phyloP scores from a whole-genome alignment of 352 stramenopile species.

The Phytophthora fragariae region DNA sequence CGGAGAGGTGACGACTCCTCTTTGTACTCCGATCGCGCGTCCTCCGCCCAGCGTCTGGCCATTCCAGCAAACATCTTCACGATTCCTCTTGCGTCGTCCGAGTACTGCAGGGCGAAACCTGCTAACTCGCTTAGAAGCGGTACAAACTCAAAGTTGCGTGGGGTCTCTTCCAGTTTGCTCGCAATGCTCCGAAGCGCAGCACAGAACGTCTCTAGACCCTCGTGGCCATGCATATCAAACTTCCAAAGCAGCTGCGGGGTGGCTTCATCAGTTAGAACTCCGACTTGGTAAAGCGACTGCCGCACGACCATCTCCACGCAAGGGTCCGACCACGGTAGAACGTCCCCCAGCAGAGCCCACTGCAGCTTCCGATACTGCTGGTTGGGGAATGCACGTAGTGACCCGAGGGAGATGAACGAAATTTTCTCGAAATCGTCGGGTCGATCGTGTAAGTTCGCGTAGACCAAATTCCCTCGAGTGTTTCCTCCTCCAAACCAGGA shows the following conservation, averaged over 20 bases:
- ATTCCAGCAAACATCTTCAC: constrained; percentile 37
- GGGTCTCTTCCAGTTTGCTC: constrained; percentile 37
- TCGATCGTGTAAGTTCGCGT: constrained; percentile 41
- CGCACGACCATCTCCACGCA: constrained; percentile 48
- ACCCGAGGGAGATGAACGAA: constrained; percentile 45
- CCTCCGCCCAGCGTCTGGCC: constrained; percentile 41
- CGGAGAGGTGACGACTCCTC: not conserved
- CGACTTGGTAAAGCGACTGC: constrained; percentile 63
- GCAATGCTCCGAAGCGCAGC: constrained; percentile 30
- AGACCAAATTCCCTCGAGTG: constrained; percentile 58
- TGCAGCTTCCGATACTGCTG: constrained; percentile 60
- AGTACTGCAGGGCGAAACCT: constrained; percentile 43
- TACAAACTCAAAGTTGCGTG: constrained; percentile 37
- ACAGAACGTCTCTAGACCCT: constrained; percentile 26
- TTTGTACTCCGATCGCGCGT: constrained; percentile 2
- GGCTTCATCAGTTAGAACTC: constrained; percentile 41
- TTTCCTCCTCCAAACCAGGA: constrained; percentile 40
- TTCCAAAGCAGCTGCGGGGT: constrained; percentile 47
- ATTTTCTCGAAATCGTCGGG: constrained; percentile 35
- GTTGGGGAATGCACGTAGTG: constrained; percentile 55
- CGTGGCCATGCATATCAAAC: constrained; percentile 38
- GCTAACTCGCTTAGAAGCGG: constrained; percentile 49
- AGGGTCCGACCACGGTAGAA: constrained; percentile 51
- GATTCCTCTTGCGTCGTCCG: constrained; percentile 11
- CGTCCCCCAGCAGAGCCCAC: constrained; percentile 49